A percentile compares a stretch with the other conserved stretches of the same genome.
phyloP scores from a whole-genome alignment of 768 basidiomycete genomes.

The Collybiopsis luxurians region DNA sequence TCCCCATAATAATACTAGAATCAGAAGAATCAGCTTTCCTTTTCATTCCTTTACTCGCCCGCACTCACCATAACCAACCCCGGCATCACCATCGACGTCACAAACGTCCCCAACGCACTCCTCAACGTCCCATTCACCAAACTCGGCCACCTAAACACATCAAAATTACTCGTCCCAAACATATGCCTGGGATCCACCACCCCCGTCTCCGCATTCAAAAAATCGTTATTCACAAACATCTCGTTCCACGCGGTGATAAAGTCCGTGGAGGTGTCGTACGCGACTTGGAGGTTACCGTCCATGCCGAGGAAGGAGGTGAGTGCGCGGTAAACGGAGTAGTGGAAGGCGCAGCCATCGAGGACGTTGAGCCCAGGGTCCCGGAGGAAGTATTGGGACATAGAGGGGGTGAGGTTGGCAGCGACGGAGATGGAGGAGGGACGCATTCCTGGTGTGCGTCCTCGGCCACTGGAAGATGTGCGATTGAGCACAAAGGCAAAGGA shows the following conservation, averaged over 20 bases:
- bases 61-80: conserved; percentile 73
- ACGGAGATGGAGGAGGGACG: conserved; percentile 63
- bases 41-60: conserved; percentile 10
- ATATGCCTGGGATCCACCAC: conserved; percentile 80
- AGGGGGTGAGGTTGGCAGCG: conserved; percentile 63
- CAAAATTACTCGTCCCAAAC: conserved; percentile 92
- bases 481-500: not conserved
- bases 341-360: conserved; percentile 84
- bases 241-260: conserved; percentile 90
- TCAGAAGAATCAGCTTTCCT: conserved; percentile 6
- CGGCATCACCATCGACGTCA: conserved; percentile 81
- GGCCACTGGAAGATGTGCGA: conserved; percentile 51
- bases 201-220: conserved; percentile 69
- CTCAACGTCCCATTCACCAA: conserved; percentile 79
- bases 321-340: conserved; percentile 90
- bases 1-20: conserved; percentile 81
- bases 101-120: conserved; percentile 74
- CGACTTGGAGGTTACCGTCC: conserved; percentile 92
- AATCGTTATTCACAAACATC: conserved; percentile 87
- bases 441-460: conserved; percentile 79
- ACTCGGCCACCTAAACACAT: conserved; percentile 92
- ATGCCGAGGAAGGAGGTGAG: conserved; percentile 88
- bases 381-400: conserved; percentile 74
- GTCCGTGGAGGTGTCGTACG: conserved; percentile 79
- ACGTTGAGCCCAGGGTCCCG: conserved; percentile 60